Conservation (phyloP, 2,329 filamentous ascomycete genomes). For the Hymenotorrendiella dingleyae region DNA sequence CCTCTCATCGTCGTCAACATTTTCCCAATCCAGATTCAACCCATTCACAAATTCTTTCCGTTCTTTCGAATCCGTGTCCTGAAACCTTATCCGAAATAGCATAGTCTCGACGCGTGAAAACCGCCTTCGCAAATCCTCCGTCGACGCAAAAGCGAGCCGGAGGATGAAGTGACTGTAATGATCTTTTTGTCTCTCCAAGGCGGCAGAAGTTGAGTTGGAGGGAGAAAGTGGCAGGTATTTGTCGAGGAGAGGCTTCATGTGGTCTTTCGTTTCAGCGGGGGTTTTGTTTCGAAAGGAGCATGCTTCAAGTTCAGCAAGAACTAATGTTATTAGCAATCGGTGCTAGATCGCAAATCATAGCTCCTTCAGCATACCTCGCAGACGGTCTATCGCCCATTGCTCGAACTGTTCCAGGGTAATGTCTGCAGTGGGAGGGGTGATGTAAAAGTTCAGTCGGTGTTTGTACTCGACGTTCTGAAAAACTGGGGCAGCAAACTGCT, state of each 20-base stretch:
- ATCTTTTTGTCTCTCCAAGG: slow-evolving; percentile 81
- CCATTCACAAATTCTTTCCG: slow-evolving; percentile 68
- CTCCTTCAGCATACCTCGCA: slow-evolving; percentile 72
- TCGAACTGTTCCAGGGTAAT: slow-evolving; percentile 97
- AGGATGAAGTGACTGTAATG: slow-evolving; percentile 98
- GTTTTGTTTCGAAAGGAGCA: slow-evolving; percentile 92
- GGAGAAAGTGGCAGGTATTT: slow-evolving; percentile 79
- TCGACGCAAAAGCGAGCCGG: slow-evolving; percentile 83
- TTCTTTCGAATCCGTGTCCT: slow-evolving; percentile 69
- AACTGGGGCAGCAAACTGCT: slow-evolving; percentile 72
- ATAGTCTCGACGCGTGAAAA: slow-evolving; percentile 84
- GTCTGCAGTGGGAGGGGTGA: slow-evolving; percentile 80
- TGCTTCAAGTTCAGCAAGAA: slow-evolving; percentile 83
- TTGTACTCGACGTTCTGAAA: slow-evolving; percentile 78
- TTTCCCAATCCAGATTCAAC: slow-evolving; percentile 78
- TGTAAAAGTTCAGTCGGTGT: slow-evolving; percentile 88
- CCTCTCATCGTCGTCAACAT: slow-evolving; percentile 75
- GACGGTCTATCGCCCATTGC: slow-evolving; percentile 92
- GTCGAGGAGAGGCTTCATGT: slow-evolving; percentile 81
- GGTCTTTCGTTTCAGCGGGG: slow-evolving; percentile 70
- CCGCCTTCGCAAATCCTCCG: slow-evolving; percentile 80
- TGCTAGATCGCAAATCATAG: not conserved
- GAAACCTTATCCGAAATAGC: slow-evolving; percentile 79
- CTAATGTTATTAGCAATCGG: slow-evolving; percentile 40
- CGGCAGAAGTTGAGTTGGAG: slow-evolving; percentile 58